Evolutionary conservation across 805 yeast genomes (phyloP), one percentile per base, ranked within the genome.

Genomic region (Teunomyces barrocoloradensis): DNA sequence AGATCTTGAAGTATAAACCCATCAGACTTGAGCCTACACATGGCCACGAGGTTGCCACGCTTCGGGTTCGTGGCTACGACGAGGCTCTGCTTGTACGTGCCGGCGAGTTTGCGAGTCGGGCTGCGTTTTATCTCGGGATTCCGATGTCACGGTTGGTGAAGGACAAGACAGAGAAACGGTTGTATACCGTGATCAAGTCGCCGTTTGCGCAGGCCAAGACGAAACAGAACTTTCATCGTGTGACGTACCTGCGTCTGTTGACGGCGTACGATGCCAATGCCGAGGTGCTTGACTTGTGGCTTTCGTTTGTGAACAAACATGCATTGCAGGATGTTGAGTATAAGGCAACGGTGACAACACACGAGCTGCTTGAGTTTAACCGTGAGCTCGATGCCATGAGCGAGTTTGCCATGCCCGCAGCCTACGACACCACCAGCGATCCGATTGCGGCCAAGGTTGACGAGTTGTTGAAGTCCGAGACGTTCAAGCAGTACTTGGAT

Each of bases 171-270:
- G 85, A 82, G 62, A 80, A 84, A 57, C 87, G 92, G 66, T 80
- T 90, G 56, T 92, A 96, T 89, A 94, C 99, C 0, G 96, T 94
- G 38, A 90, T 86, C 59, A 81, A 85, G 64, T 84, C 96, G 3
- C 97, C 97, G 1, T 94, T 94, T 65, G 96, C 87, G 17, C 94
- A 89, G 61, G 96, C 97, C 44, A 91, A 90, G 65, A 79, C 94
- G 7, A 94, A 94, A 71, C 96, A 92, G 72, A 94, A 92, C 74
- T 94, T 87, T 69, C 87, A 88, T 72, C 84, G 98, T 72, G 77
- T 80, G 42, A 94, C 98, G 1, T 87, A 81, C 65, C 82, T 85
- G 57, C 81, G 96, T 52, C 65, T 79, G 50, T 74, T 94, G 54
- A 78, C 76, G 55, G 87, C 89, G 25, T 90, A 81, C 77, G 98